Evolutionary conservation across 805 yeast genomes (phyloP), one percentile per base, ranked within the genome.

Genomic region (Metschnikowia gelsemii): DNA sequence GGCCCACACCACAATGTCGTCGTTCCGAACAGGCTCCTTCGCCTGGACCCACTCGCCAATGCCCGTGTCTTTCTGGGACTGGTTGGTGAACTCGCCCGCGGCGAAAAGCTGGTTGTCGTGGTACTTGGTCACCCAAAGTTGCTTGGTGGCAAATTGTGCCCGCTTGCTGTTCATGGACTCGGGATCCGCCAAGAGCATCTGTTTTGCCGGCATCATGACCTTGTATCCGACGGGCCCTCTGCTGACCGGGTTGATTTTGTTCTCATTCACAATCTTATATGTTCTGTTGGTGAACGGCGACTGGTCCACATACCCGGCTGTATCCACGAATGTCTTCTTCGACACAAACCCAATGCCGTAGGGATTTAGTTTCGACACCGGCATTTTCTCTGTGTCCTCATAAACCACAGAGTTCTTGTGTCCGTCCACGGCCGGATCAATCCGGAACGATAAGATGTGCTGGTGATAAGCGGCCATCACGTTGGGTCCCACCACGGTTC

Each of bases 1-100:
- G 50, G 86, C 84, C 90, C 91, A 85, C 32, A 85, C 82, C 45
- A 85, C 88, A 43, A 79, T 61, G 54, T 85, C 90, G 16, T 81
- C 81, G 62, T 84, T 77, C 76, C 90, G 80, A 24, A 84, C 87
- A 24, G 66, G 58, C 45, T 82, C 89, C 36, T 65, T 62, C 50
- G 84, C 83, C 56, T 81, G 73, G 27, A 86, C 85, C 84, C 89
- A 86, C 31, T 62, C 70, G 25, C 79, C 82, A 39, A 86, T 59
- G 59, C 93, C 95, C 19, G 84, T 76, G 61, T 84, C 93, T 3
- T 32, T 56, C 43, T 75, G 74, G 12, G 90, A 83, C 67, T 85
- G 95, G 64, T 85, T 86, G 47, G 95, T 85, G 72, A 85, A 84
- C 60, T 84, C 90, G 62, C 95, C 95, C 45, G 89, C 90, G 37